Conservation (phyloP, 441 rosid species). For the Erysimum pusillum region DNA sequence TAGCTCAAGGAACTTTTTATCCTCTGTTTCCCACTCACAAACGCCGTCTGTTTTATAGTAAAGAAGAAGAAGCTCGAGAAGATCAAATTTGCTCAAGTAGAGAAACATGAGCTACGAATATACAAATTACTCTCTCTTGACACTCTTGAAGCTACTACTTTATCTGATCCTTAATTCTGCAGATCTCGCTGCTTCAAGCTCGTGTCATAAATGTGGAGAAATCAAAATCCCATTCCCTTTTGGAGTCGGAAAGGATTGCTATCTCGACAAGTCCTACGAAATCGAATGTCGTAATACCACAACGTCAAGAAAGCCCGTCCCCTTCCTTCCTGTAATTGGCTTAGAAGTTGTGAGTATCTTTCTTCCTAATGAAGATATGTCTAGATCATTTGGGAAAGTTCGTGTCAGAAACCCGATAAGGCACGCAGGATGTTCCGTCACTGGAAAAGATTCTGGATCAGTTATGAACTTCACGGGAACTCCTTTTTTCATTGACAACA, state of each 20-base stretch:
- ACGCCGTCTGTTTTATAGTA: not conserved
- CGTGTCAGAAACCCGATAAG: slow-evolving; percentile 30
- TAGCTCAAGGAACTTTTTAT: not conserved
- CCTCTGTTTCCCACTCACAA: slow-evolving; percentile 3
- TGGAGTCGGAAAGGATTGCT: slow-evolving; percentile 44
- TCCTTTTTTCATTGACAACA: slow-evolving; percentile 21
- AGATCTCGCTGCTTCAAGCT: slow-evolving; percentile 2
- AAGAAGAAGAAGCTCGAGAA: slow-evolving; percentile 1
- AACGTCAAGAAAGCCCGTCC: not conserved
- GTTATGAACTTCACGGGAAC: slow-evolving; percentile 35
- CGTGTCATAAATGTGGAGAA: slow-evolving; percentile 37
- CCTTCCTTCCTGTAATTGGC: slow-evolving; percentile 16
- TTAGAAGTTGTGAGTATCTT: slow-evolving; percentile 40
- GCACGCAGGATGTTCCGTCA: slow-evolving; percentile 35
- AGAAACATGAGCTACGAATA: slow-evolving; percentile 21
- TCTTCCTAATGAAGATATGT: not conserved
- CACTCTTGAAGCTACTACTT: not conserved
- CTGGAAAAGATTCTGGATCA: not conserved
- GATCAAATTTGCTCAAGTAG: not conserved
- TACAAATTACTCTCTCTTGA: not conserved
- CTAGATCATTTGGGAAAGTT: not conserved
- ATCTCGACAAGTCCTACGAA: slow-evolving; percentile 31
- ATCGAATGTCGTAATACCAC: slow-evolving; percentile 28
- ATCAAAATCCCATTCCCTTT: slow-evolving; percentile 45
- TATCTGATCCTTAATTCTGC: slow-evolving; percentile 6